Percentiles rank a stretch among this genome's conserved stretches.
phyloP scores from a whole-genome alignment of 805 yeast species.

The Ogataea zsoltii region DNA sequence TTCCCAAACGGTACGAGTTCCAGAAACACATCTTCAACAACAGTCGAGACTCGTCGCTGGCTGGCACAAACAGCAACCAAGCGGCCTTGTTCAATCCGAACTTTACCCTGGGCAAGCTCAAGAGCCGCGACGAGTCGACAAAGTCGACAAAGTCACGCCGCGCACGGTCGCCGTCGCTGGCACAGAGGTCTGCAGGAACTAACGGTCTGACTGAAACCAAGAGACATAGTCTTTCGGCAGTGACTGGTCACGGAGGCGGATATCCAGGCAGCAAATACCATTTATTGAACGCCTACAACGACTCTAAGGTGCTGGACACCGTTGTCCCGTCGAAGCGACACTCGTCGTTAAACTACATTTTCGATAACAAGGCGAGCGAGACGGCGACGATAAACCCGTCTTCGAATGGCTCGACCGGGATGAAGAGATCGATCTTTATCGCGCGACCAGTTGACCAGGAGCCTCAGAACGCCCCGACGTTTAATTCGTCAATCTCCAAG shows the following conservation, averaged over 20 bases:
- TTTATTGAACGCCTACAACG: constrained; percentile 30
- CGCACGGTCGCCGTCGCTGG: constrained; percentile 16
- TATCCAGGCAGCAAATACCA: constrained; percentile 12
- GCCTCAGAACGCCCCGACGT: constrained; percentile 9
- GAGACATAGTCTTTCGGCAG: constrained; percentile 25
- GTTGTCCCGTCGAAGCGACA: constrained; percentile 22
- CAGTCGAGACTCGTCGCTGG: constrained; percentile 20
- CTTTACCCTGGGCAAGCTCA: constrained; percentile 16
- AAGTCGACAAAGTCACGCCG: constrained; percentile 11
- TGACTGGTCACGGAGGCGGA: constrained; percentile 6
- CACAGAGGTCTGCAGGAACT: not conserved
- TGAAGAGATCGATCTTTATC: constrained; percentile 20
- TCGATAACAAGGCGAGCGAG: constrained; percentile 6
- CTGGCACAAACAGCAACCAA: not conserved
- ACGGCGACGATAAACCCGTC: not conserved
- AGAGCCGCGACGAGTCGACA: constrained; percentile 16
- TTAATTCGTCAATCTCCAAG: constrained; percentile 25
- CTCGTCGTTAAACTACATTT: constrained; percentile 10
- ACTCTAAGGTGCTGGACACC: constrained; percentile 31
- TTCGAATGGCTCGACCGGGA: not conserved
- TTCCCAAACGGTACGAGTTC: constrained; percentile 32
- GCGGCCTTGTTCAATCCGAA: constrained; percentile 15
- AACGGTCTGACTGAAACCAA: constrained; percentile 15
- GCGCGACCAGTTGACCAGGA: constrained; percentile 12
- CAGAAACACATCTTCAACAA: constrained; percentile 24